phyloP scores from a whole-genome alignment of 768 basidiomycete species.

The Tulasnella sp. region DNA sequence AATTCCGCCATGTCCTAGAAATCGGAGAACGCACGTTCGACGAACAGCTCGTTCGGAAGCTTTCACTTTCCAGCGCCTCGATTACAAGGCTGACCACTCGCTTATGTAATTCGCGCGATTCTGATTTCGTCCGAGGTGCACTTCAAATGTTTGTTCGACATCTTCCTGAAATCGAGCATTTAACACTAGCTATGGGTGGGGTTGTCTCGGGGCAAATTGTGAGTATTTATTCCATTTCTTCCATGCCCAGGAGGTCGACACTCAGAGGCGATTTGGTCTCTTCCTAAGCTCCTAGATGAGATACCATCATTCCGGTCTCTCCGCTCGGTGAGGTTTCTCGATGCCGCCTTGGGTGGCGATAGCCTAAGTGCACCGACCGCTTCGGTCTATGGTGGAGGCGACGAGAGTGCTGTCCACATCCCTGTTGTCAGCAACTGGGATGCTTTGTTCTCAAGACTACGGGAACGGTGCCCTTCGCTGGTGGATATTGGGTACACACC shows the following conservation, averaged over 20 bases:
- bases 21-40: background rate
- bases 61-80: background rate
- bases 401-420: background rate
- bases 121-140: background rate
- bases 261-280: background rate
- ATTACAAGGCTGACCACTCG: background rate
- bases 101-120: background rate
- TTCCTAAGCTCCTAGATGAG: background rate
- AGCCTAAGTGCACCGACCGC: no score
- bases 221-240: background rate
- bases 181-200: background rate
- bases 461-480: background rate
- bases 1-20: background rate
- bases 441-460: background rate
- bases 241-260: background rate
- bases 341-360: background rate
- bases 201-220: background rate
- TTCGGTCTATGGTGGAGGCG: background rate
- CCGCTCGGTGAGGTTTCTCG: background rate
- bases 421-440: background rate
- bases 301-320: background rate
- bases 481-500: background rate
- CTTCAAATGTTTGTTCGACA: background rate
- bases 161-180: background rate
- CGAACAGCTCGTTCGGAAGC: background rate